phyloP scores from a whole-genome alignment of 2,329 filamentous ascomycete genomes.

The Nannizzia gypsea region DNA sequence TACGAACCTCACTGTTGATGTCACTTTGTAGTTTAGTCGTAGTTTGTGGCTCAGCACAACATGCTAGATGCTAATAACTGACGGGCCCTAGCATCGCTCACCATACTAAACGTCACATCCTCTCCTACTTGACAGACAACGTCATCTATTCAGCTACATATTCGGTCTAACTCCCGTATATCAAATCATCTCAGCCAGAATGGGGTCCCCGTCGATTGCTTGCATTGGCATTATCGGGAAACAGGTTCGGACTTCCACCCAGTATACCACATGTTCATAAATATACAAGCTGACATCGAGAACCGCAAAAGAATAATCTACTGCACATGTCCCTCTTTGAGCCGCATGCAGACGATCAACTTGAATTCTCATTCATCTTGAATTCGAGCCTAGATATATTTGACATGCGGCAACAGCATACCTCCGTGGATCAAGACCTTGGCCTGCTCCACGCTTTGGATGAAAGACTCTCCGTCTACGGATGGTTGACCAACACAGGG shows the following conservation, averaged over 20 bases:
- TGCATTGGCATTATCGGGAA: slow-evolving; percentile 91
- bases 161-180: neutral
- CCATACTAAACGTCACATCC: neutral
- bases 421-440: slow-evolving; percentile 67
- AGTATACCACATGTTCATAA: neutral
- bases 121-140: neutral
- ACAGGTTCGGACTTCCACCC: slow-evolving; percentile 48
- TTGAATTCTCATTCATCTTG: slow-evolving; percentile 85
- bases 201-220: slow-evolving; percentile 52
- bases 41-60: neutral
- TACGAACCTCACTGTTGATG: no score
- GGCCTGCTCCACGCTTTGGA: slow-evolving; percentile 88
- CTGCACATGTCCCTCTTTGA: slow-evolving; percentile 88
- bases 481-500: slow-evolving; percentile 92
- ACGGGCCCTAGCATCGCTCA: neutral
- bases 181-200: neutral
- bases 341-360: slow-evolving; percentile 58
- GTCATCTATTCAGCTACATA: neutral
- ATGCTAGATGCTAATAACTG: neutral
- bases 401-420: slow-evolving; percentile 65
- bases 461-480: slow-evolving; percentile 85
- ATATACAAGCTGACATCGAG: neutral
- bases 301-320: slow-evolving; percentile 66
- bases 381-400: slow-evolving; percentile 91
- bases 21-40: neutral